Conservation (phyloP, 208 protist genomes). For the Acanthamoeba royreba region DNA sequence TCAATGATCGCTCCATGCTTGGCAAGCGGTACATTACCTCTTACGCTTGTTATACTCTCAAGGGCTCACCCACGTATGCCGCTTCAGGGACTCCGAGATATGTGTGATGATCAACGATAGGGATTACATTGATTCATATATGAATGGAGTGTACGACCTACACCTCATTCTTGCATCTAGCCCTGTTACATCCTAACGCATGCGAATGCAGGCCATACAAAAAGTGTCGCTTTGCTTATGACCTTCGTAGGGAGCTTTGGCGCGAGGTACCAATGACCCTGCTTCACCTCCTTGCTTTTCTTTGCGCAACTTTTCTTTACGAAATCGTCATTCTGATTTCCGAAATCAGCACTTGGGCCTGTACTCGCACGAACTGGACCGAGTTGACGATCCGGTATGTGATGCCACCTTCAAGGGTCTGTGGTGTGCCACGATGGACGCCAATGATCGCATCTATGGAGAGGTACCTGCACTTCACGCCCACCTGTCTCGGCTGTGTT, state of each 20-base stretch:
- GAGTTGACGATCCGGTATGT: not conserved
- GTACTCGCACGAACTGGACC: not conserved
- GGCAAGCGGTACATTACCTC: not conserved
- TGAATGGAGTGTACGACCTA: conserved; percentile 56
- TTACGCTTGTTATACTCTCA: not conserved
- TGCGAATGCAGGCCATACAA: conserved; percentile 14
- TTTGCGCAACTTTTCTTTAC: too few species aligned
- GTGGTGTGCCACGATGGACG: not conserved
- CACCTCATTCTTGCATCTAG: too few species aligned
- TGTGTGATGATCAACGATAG: conserved; percentile 53
- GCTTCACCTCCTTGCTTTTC: too few species aligned
- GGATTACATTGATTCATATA: conserved; percentile 3
- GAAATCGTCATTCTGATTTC: not conserved
- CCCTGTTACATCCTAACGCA: too few species aligned
- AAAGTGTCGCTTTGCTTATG: conserved; percentile 37
- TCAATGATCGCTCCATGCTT: conserved; percentile 67
- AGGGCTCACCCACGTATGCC: too few species aligned
- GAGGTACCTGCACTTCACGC: too few species aligned
- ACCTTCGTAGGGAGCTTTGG: conserved; percentile 54
- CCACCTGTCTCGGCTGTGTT: too few species aligned
- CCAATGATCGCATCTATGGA: not conserved
- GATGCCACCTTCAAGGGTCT: not conserved
- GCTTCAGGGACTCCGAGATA: conserved; percentile 53
- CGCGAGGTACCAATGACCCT: conserved; percentile 25
- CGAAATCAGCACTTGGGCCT: not conserved